These are phyloP conservation scores for Porcisia hertigi DNA, from an alignment of 208 protist species.

Conservation along the genomic window DNA sequence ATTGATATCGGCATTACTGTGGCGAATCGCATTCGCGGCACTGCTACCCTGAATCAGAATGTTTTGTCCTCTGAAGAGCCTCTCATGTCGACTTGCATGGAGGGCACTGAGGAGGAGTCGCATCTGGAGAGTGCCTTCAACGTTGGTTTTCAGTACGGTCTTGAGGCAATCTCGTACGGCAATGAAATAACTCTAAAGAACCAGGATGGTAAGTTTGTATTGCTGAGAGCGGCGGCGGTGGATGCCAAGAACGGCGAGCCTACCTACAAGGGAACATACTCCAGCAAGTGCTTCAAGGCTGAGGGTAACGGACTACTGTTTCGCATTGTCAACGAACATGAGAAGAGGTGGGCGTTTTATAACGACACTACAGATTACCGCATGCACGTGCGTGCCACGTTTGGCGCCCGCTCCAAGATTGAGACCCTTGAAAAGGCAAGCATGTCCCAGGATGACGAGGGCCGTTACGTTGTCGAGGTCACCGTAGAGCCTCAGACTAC, in stretches of 20 bases:
- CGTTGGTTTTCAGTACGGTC: constrained; percentile 60
- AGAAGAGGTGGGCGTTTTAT: constrained; percentile 79
- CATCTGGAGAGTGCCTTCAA: constrained; percentile 55
- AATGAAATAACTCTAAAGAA: constrained; percentile 53
- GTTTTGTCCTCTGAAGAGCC: constrained; percentile 46
- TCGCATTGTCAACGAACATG: constrained; percentile 74
- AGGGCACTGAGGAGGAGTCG: constrained; percentile 45
- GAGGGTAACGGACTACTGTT: constrained; percentile 73
- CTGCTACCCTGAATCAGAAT: constrained; percentile 41
- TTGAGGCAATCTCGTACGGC: constrained; percentile 34
- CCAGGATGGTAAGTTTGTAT: constrained; percentile 45
- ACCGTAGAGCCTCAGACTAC: constrained; percentile 52
- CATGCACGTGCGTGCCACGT: constrained; percentile 56
- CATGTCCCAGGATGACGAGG: constrained; percentile 39
- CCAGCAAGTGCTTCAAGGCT: constrained; percentile 67
- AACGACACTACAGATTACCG: constrained; percentile 72
- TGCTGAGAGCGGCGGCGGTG: constrained; percentile 30
- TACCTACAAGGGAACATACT: constrained; percentile 60
- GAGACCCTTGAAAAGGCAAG: constrained; percentile 43
- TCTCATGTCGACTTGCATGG: constrained; percentile 52
- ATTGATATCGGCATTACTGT: constrained; percentile 45
- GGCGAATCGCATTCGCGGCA: constrained; percentile 51
- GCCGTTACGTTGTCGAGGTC: constrained; percentile 46
- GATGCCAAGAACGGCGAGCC: constrained; percentile 40
- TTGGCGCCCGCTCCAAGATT: constrained; percentile 60